Evolutionary conservation across 2,329 filamentous ascomycete species (phyloP).

Genomic region (Decorospora gaudefroyi): DNA sequence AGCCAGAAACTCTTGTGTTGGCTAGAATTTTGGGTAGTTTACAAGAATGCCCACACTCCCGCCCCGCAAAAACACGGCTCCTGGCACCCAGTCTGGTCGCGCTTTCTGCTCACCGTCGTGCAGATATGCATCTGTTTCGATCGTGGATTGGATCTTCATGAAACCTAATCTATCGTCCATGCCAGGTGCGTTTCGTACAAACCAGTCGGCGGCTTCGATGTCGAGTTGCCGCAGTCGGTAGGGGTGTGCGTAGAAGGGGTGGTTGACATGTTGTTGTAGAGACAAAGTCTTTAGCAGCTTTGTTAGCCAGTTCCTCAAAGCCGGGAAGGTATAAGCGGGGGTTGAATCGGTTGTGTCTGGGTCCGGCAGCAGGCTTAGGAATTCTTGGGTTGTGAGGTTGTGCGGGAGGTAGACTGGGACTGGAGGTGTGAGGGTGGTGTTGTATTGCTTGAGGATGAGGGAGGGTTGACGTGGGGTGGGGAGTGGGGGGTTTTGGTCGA

Average conservation of each 20-base stretch:
- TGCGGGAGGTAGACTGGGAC: conserved; percentile 51
- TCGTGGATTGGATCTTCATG: conserved; percentile 59
- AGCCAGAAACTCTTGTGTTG: background rate
- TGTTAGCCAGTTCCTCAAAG: conserved; percentile 60
- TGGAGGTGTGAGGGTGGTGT: conserved; percentile 29
- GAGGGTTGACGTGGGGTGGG: background rate
- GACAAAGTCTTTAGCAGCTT: conserved; percentile 56
- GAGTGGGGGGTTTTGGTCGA: background rate
- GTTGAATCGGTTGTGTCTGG: conserved; percentile 1
- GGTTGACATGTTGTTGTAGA: conserved; percentile 51
- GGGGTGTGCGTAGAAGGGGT: conserved; percentile 58
- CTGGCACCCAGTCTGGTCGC: conserved; percentile 55
- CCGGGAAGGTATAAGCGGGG: conserved; percentile 51
- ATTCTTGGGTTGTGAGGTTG: conserved; percentile 49
- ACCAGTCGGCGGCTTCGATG: conserved; percentile 60
- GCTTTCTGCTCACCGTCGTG: conserved; percentile 17
- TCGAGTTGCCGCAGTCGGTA: conserved; percentile 59
- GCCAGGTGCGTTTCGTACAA: conserved; percentile 43
- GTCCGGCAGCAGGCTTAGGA: conserved; percentile 11
- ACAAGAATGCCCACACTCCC: conserved; percentile 63
- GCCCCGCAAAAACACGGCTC: conserved; percentile 62
- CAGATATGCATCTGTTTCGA: conserved; percentile 56
- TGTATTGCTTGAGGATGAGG: conserved; percentile 5
- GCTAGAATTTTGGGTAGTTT: conserved; percentile 19
- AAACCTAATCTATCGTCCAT: conserved; percentile 55